Evolutionary conservation across 2,329 filamentous ascomycete species (phyloP).

Genomic region (Diaporthe velutina): DNA sequence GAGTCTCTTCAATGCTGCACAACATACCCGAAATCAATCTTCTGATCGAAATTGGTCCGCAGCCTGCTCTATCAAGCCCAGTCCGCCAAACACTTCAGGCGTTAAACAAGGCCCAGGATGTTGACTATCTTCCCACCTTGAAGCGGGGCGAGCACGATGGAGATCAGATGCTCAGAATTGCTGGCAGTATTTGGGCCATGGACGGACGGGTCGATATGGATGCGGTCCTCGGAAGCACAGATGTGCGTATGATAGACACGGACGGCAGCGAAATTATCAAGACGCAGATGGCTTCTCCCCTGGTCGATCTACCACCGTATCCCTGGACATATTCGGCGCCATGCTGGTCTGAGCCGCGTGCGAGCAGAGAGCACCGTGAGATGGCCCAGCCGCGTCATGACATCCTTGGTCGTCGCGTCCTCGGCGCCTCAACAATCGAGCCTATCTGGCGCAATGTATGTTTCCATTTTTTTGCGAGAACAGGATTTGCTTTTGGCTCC

Average conservation of each 20-base stretch:
- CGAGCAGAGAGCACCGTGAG: conserved; percentile 47
- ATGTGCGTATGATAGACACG: too few relatives aligned
- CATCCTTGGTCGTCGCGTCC: conserved; percentile 39
- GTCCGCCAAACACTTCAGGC: background rate
- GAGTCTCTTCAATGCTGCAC: background rate
- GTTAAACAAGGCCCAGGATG: too few relatives aligned
- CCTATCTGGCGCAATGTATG: conserved; percentile 40
- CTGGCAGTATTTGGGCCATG: background rate
- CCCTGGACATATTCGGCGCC: conserved; percentile 30
- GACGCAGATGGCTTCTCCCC: too few relatives aligned
- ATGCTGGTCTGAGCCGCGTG: conserved; percentile 47
- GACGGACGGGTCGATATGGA: too few relatives aligned
- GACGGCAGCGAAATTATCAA: too few relatives aligned
- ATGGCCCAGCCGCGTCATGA: conserved; percentile 42
- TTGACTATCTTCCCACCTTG: background rate
- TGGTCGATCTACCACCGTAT: conserved; percentile 46
- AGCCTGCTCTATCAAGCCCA: background rate
- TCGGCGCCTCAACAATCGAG: conserved; percentile 31
- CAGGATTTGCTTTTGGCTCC: too few relatives aligned
- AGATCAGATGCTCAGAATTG: background rate
- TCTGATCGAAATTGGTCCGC: background rate
- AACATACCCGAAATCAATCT: background rate
- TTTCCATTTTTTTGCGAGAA: too few relatives aligned
- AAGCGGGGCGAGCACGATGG: background rate
- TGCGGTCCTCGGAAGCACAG: too few relatives aligned